Base-by-base conservation (phyloP, 2,329 filamentous ascomycete genomes). In the Colletotrichum liaoningense region DNA sequence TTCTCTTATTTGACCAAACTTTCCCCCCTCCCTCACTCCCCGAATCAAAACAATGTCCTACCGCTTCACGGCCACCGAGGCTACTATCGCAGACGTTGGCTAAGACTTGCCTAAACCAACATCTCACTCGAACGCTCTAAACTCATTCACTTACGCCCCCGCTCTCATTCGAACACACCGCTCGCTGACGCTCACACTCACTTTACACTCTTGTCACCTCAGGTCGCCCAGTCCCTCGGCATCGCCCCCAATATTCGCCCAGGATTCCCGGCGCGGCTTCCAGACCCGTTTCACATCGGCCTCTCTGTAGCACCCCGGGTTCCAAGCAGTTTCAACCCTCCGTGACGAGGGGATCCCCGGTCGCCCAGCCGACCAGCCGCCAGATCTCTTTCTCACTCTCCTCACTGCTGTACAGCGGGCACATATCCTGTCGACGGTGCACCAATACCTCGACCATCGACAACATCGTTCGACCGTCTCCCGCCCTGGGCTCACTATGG, bases 231-330 rank as follows among this genome's bases (percentile, higher is more conserved):
- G 65, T 60, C 49, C 63, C 33, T 65, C 33, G 52, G 22, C 49
- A n/a, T 56, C 33, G 52, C 63, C 30, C 49, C 35, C 33, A 42
- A 33, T 22, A 52, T 49, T 56, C 28, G 49, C 35, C 71, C 24
- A 60, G 67, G 67, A 73, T 71, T 73, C 62, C 71, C 28, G 62
- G 67, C 30, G 56, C 67, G 62, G 60, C 42, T 52, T 62, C 19
- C 24, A 57, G 33, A 12, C 60, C 70, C 71, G 71, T 73, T 73
- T 73, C 71, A 73, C 56, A 66, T 73, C 71, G 22, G 55, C 49
- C 28, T 62, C 67, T 71, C 67, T 73, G 71, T 46, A 66, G 71
- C 67, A 73, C 71, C 67, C 71, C 67, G 67, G 71, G 71, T 73
- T 73, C 67, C 71, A 73, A 49, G 56, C 62, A 71, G 67, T 73